These are phyloP conservation scores for Globisporangium uncinulatum DNA, from an alignment of 352 stramenopile species.

Conservation along the genomic window DNA sequence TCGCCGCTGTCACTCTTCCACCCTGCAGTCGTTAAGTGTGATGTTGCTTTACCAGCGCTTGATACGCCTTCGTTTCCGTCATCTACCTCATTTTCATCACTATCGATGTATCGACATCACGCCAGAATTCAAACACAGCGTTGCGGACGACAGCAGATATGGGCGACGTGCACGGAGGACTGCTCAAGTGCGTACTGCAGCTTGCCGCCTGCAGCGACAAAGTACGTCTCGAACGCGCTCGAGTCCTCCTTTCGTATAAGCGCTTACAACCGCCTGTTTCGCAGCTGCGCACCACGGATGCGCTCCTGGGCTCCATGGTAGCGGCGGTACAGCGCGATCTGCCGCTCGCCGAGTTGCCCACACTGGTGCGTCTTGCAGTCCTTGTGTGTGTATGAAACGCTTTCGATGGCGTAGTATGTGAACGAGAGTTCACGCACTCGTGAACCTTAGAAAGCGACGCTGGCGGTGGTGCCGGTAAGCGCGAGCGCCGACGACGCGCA, in stretches of 20 bases:
- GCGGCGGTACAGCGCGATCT: constrained; percentile 30
- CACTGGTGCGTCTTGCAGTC: constrained; percentile 17
- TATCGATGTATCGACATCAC: neutral
- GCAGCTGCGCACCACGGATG: constrained; percentile 56
- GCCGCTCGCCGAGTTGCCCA: constrained; percentile 39
- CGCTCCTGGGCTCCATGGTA: constrained; percentile 34
- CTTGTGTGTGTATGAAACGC: neutral
- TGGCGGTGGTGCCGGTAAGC: constrained; percentile 47
- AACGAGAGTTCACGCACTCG: neutral
- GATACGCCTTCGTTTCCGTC: too few species aligned
- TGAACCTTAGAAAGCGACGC: constrained; percentile 36
- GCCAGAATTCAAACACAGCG: constrained; percentile 2
- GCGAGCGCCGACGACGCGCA: constrained; percentile 16
- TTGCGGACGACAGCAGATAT: constrained; percentile 12
- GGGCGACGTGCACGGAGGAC: constrained; percentile 45
- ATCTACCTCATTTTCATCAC: neutral
- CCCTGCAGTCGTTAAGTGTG: too few species aligned
- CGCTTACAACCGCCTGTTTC: neutral
- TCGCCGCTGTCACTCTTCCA: too few species aligned
- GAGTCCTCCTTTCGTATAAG: neutral
- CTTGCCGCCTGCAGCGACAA: constrained; percentile 71
- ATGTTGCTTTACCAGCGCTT: too few species aligned
- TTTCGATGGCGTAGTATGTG: neutral
- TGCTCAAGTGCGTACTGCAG: constrained; percentile 76
- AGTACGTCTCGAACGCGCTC: constrained; percentile 16